Evolutionary conservation across 768 basidiomycete species (phyloP).

Genomic region (Pholiota conissans): DNA sequence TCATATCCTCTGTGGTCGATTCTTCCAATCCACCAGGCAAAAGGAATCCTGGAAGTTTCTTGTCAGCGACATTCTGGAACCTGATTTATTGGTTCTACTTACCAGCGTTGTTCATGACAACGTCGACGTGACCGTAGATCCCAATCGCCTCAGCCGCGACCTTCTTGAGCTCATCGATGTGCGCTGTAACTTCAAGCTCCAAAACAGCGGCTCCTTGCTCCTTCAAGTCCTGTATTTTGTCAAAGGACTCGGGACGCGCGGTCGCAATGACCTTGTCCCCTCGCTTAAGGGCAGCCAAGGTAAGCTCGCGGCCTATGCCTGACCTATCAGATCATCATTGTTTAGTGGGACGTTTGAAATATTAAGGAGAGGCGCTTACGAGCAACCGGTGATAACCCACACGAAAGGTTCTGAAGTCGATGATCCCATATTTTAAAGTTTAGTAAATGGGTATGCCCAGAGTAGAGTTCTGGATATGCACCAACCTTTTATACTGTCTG

Average conservation of each 20-base stretch:
- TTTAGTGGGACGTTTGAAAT: neutral
- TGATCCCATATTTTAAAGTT: no score
- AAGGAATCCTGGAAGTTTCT: conserved; percentile 14
- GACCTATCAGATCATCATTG: conserved; percentile 18
- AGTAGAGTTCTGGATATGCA: no score
- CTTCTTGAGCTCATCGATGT: conserved; percentile 22
- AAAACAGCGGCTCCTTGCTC: conserved; percentile 12
- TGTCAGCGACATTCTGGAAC: neutral
- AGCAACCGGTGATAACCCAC: conserved; percentile 13
- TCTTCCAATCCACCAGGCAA: conserved; percentile 33
- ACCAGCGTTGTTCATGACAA: conserved; percentile 47
- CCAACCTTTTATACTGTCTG: no score
- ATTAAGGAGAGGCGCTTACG: conserved; percentile 6
- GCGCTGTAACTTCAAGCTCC: conserved; percentile 11
- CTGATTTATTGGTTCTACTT: neutral
- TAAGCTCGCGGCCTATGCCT: conserved; percentile 38
- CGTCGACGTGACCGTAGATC: conserved; percentile 37
- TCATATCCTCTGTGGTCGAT: conserved; percentile 40
- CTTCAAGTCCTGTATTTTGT: conserved; percentile 30
- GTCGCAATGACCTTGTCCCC: conserved; percentile 52
- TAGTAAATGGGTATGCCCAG: no score
- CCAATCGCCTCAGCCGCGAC: conserved; percentile 30
- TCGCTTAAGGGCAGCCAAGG: conserved; percentile 38
- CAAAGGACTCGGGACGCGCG: conserved; percentile 34
- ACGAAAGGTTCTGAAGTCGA: conserved; percentile 3